Evolutionary conservation across 371 early-diverging fungal species (phyloP), one percentile per base, ranked within the genome.

Genomic region (Syncephalastrum racemosum): DNA sequence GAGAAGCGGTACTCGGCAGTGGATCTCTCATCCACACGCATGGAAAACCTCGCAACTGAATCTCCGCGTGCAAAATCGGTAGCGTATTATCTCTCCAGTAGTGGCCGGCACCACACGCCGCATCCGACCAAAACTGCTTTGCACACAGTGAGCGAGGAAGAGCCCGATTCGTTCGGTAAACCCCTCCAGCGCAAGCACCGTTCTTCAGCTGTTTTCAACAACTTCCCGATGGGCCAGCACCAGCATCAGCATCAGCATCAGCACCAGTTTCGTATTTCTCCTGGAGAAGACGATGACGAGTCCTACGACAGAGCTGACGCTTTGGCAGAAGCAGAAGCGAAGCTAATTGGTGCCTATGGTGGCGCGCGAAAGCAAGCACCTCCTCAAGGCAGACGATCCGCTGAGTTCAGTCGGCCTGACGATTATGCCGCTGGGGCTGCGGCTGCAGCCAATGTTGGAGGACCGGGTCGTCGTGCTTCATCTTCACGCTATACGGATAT

Each of bases 241-340:
- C 48, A 43, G 49, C 23, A 36, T 19, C 42, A 19, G 13, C 36
- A 24, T 4, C 24, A 23, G 23, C 13, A 44, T 8, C 15, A 14
- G 14, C 54, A 27, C 46, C 36, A 36, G 18, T 27, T 39, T 25
- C 31, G 20, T 39, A 16, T 16, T 51, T 8, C 52, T 39, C 10
- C 22, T 12, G 47, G 48, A n/a, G 59, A 56, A 18, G 46, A 58
- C 24, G 66, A 63, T 19, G 63, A 61, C 39, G 62, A 63, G 2
- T 64, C 63, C 3, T 50, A 53, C n/a, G 18, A 25, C 24, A 58
- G 76, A 43, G 79, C 64, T 3, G 70, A 79, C 36, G 79, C 67
- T 1, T 51, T 73, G 42, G 79, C 79, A 18, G 74, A 73, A 20
- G 66, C 79, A 18, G 79, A 75, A 42, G 79, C 79, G 13, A 79